Conservation (phyloP, 768 basidiomycete species). For the Melanogaster broomeanus region DNA sequence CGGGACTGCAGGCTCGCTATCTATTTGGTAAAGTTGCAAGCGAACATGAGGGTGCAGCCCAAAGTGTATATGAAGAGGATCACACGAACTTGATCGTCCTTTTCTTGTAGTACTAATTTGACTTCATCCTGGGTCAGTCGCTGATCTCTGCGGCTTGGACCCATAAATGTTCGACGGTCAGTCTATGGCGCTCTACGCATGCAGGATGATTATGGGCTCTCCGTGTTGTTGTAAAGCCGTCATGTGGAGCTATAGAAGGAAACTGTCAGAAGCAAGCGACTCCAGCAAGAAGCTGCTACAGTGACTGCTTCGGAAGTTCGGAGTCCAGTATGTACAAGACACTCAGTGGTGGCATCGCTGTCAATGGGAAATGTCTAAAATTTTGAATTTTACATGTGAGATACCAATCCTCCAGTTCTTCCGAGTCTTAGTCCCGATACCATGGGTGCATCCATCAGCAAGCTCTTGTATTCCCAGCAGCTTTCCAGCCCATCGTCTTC, state of each 20-base stretch:
- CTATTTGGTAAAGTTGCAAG: slow-evolving; percentile 14
- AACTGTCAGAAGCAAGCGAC: too few relatives aligned
- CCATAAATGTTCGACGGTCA: slow-evolving; percentile 20
- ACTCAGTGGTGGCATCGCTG: too few relatives aligned
- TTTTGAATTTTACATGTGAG: too few relatives aligned
- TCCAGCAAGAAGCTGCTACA: too few relatives aligned
- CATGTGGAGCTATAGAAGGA: slow-evolving; percentile 23
- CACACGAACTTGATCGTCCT: slow-evolving; percentile 28
- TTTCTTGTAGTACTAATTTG: slow-evolving; percentile 19
- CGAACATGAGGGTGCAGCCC: not conserved
- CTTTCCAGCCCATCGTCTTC: not conserved
- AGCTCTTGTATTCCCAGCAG: not conserved
- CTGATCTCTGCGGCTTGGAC: slow-evolving; percentile 23
- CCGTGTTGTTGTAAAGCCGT: slow-evolving; percentile 4
- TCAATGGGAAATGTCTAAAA: not conserved
- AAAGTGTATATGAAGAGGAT: not conserved
- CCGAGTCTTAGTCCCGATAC: not conserved
- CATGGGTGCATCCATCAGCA: slow-evolving; percentile 6
- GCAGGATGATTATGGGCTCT: slow-evolving; percentile 1
- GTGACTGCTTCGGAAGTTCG: too few relatives aligned
- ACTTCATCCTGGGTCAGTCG: slow-evolving; percentile 19
- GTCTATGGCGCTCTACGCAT: slow-evolving; percentile 4
- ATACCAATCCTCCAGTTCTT: too few relatives aligned
- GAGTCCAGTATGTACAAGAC: too few relatives aligned
- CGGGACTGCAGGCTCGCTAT: slow-evolving; percentile 31